Conservation (phyloP, 192 early-diverging fungal species). For the Podila epicladia region DNA sequence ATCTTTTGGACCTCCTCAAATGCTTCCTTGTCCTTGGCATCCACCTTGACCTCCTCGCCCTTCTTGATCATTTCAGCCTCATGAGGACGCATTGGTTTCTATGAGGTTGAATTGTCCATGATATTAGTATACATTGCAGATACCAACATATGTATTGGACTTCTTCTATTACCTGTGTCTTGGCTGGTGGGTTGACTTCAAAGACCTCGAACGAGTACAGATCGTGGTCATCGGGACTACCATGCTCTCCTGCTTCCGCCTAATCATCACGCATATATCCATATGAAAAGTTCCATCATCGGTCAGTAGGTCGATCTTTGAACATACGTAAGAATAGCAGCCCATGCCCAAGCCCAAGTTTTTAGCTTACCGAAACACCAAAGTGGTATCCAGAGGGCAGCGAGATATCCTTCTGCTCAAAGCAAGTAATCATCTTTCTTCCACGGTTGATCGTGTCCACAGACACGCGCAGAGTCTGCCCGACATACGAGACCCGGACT, state of each 20-base stretch:
- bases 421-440: constrained; percentile 63
- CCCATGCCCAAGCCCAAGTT: no score
- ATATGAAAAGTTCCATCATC: not conserved
- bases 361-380: constrained; percentile 67
- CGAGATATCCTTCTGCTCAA: constrained; percentile 58
- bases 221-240: constrained; percentile 80
- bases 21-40: constrained; percentile 16
- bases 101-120: not conserved
- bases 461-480: constrained; percentile 59
- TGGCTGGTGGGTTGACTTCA: constrained; percentile 69
- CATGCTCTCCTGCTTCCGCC: constrained; percentile 46
- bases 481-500: constrained; percentile 67
- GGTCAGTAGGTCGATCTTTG: not conserved
- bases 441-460: constrained; percentile 66
- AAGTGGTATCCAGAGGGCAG: constrained; percentile 80
- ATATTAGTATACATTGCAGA: no score
- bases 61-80: constrained; percentile 39
- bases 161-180: constrained; percentile 15
- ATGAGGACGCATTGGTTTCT: constrained; percentile 36
- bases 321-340: not conserved
- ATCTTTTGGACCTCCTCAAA: constrained; percentile 45
- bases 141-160: no score
- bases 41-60: constrained; percentile 29
- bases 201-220: constrained; percentile 72
- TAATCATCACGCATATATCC: not conserved